These are phyloP conservation scores for Nitzschia sp. DNA, from an alignment of 108 stramenopile species.

Conservation along the genomic window DNA sequence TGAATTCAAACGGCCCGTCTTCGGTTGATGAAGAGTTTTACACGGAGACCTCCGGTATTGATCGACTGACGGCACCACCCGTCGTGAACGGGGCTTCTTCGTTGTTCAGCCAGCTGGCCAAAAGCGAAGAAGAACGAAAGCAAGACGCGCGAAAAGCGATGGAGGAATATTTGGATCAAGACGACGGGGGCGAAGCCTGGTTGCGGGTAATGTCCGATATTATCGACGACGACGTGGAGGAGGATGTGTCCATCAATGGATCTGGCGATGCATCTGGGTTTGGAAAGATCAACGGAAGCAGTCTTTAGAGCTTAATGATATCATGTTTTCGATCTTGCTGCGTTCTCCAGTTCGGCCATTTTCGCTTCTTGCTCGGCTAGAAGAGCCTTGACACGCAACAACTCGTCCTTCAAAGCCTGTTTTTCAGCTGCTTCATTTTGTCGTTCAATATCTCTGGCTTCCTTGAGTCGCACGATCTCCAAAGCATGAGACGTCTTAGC, in stretches of 20 bases:
- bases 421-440: slow-evolving; percentile 44
- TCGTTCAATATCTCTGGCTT: slow-evolving; percentile 45
- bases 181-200: slow-evolving; percentile 75
- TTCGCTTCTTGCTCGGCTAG: slow-evolving; percentile 27
- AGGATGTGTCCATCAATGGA: too few species aligned
- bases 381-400: slow-evolving; percentile 20
- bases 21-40: background rate
- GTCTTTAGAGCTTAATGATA: background rate
- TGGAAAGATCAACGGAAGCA: too few species aligned
- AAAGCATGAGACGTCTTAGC: slow-evolving; percentile 50
- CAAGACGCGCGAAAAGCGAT: slow-evolving; percentile 54
- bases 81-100: background rate
- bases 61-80: too few species aligned
- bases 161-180: slow-evolving; percentile 68
- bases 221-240: slow-evolving; percentile 49
- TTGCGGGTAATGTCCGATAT: slow-evolving; percentile 51
- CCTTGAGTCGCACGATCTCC: slow-evolving; percentile 62
- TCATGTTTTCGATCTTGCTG: background rate
- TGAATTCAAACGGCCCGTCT: background rate
- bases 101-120: background rate
- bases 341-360: background rate
- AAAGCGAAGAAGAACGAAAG: background rate
- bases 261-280: too few species aligned
- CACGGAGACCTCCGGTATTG: background rate
- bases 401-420: slow-evolving; percentile 39